phyloP scores from a whole-genome alignment of 2,329 filamentous ascomycete species.

The Ophiostoma sp. region DNA sequence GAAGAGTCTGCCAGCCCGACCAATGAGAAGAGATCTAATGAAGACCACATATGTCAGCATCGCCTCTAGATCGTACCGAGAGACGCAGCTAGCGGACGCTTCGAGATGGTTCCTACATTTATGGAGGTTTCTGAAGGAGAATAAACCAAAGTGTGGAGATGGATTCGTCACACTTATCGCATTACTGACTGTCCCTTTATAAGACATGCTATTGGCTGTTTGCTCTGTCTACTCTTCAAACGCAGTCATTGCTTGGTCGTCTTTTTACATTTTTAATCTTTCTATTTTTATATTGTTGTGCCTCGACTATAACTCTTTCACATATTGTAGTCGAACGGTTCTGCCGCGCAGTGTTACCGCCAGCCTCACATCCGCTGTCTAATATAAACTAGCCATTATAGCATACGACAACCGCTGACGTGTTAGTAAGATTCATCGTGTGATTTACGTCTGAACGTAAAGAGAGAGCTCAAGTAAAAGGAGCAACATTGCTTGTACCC shows the following conservation, averaged over 20 bases:
- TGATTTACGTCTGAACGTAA: too few relatives aligned
- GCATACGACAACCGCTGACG: too few relatives aligned
- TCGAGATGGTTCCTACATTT: neutral
- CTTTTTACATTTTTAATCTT: too few relatives aligned
- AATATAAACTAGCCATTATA: too few relatives aligned
- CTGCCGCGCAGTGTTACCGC: too few relatives aligned
- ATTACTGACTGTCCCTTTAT: neutral
- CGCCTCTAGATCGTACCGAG: neutral
- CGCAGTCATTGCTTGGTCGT: too few relatives aligned
- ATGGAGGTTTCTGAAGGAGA: neutral
- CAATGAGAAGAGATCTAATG: neutral
- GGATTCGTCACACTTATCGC: neutral
- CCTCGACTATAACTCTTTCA: too few relatives aligned
- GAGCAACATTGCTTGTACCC: too few relatives aligned
- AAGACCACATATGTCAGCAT: neutral
- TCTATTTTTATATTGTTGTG: neutral
- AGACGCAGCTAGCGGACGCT: neutral
- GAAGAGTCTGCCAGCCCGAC: neutral
- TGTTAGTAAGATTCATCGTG: too few relatives aligned
- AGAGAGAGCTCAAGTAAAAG: too few relatives aligned
- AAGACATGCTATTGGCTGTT: neutral
- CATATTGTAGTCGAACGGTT: too few relatives aligned
- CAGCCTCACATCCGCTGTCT: too few relatives aligned
- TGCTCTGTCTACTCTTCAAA: neutral
- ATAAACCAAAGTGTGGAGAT: conserved; percentile 1